Evolutionary conservation across 305 asterid genomes (phyloP).

Genomic region (Salvia sclarea): DNA sequence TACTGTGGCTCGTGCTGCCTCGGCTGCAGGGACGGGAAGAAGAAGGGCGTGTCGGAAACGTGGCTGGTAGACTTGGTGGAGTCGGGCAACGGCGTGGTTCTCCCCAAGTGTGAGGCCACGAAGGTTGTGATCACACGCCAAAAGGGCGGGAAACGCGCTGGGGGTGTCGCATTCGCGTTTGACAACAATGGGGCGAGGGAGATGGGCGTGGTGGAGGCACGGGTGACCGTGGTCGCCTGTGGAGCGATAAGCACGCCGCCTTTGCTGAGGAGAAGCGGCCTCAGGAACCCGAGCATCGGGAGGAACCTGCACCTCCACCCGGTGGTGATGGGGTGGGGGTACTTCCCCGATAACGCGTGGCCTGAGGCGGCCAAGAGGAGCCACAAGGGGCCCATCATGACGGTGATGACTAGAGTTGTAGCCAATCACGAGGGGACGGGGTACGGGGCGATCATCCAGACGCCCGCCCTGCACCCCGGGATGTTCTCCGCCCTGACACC

Average conservation of each 20-base stretch:
- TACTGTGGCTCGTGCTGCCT: constrained; percentile 81
- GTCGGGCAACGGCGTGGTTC: constrained; percentile 59
- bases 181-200: constrained; percentile 35
- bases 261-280: constrained; percentile 57
- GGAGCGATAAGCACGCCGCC: constrained; percentile 72
- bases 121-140: constrained; percentile 36
- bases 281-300: constrained; percentile 66
- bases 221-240: constrained; percentile 55
- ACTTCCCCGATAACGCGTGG: constrained; percentile 50
- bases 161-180: constrained; percentile 55
- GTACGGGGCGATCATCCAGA: constrained; percentile 62
- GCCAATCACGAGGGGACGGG: constrained; percentile 47
- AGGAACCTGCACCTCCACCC: constrained; percentile 69
- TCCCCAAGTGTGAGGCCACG: constrained; percentile 57
- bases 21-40: constrained; percentile 70
- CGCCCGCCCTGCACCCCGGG: constrained; percentile 80
- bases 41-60: constrained; percentile 63
- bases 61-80: constrained; percentile 70
- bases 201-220: constrained; percentile 51
- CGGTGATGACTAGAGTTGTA: constrained; percentile 62
- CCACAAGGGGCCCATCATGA: constrained; percentile 65
- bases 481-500: constrained; percentile 62
- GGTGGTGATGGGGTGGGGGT: constrained; percentile 55
- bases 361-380: constrained; percentile 52
- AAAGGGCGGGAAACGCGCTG: constrained; percentile 33